Percentiles rank a stretch among this genome's conserved stretches.
These are phyloP conservation scores for Salmacisia buchloeana DNA, from an alignment of 1,284 basidiomycete genomes.

Conservation along the genomic window DNA sequence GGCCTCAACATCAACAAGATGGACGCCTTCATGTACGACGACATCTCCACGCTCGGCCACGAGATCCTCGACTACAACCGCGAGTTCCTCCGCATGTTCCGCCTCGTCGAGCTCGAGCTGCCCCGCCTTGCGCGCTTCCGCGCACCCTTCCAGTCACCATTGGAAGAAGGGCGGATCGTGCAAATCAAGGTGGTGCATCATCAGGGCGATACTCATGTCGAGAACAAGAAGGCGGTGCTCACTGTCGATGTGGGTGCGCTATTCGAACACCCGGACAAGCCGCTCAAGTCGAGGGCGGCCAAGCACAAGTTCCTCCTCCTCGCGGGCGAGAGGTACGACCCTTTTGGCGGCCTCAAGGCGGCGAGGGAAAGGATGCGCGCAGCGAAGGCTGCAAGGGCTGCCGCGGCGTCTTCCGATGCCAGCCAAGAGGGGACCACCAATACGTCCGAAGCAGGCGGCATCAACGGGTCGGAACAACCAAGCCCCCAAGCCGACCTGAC, in stretches of 20 bases:
- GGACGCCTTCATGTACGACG: slow-evolving; percentile 43
- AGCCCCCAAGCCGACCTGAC: not conserved
- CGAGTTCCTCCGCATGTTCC: slow-evolving; percentile 36
- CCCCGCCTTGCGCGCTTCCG: slow-evolving; percentile 44
- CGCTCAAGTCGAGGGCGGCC: slow-evolving; percentile 16
- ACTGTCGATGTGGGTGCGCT: slow-evolving; percentile 38
- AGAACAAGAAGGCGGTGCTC: slow-evolving; percentile 48
- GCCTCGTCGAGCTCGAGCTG: slow-evolving; percentile 40
- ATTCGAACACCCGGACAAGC: slow-evolving; percentile 19
- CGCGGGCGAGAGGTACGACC: slow-evolving; percentile 43
- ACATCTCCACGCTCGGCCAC: slow-evolving; percentile 46
- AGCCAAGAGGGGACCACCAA: no score
- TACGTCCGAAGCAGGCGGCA: not conserved
- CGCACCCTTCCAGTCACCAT: slow-evolving; percentile 37
- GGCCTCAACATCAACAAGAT: slow-evolving; percentile 35
- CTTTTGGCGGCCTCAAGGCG: slow-evolving; percentile 7
- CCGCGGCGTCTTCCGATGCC: no score
- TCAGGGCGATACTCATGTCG: slow-evolving; percentile 51
- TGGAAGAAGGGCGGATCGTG: slow-evolving; percentile 17
- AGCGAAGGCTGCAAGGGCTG: not conserved
- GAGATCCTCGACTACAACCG: slow-evolving; percentile 32
- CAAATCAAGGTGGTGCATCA: slow-evolving; percentile 49
- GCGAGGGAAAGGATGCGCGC: not conserved
- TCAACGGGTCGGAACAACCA: not conserved
- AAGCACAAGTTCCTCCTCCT: slow-evolving; percentile 52